A percentile compares a stretch with the other conserved stretches of the same genome.
These are phyloP conservation scores for Irpex sp. DNA, from an alignment of 1,284 basidiomycete species.

Conservation along the genomic window DNA sequence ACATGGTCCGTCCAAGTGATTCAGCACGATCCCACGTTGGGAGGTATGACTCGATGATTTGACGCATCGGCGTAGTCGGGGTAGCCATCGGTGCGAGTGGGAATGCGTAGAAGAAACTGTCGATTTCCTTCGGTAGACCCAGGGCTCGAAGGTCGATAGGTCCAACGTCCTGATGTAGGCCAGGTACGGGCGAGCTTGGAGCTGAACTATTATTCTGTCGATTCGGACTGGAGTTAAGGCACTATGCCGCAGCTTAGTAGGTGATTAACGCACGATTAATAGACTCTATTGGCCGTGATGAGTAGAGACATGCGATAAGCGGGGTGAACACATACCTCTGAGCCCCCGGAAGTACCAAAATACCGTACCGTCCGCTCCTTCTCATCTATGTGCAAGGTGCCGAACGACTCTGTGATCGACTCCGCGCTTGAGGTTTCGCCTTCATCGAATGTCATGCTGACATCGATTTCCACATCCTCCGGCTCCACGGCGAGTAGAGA, in stretches of 20 bases:
- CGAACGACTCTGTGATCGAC: constrained; percentile 11
- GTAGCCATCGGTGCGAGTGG: constrained; percentile 16
- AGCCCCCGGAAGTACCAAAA: constrained; percentile 17
- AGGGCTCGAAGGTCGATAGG: constrained; percentile 14
- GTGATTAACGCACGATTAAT: constrained; percentile 9
- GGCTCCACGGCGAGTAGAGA: constrained; percentile 12
- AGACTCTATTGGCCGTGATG: constrained; percentile 11
- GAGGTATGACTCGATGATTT: constrained; percentile 16
- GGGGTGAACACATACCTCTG: constrained; percentile 12
- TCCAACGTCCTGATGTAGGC: neutral
- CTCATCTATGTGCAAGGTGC: constrained; percentile 17
- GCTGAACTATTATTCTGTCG: neutral
- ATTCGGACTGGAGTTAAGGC: neutral
- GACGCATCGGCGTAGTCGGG: constrained; percentile 11
- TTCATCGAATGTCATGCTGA: constrained; percentile 2
- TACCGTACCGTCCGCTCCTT: constrained; percentile 15
- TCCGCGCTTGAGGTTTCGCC: neutral
- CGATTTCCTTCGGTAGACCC: constrained; percentile 15
- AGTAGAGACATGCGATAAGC: neutral
- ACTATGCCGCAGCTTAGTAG: neutral
- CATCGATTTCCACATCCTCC: neutral
- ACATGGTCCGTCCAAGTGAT: constrained; percentile 33
- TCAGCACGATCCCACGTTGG: constrained; percentile 14
- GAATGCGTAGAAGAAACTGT: constrained; percentile 15
- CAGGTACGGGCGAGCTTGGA: neutral